phyloP scores from a whole-genome alignment of 371 early-diverging fungal genomes.

The Cokeromyces recurvatus region DNA sequence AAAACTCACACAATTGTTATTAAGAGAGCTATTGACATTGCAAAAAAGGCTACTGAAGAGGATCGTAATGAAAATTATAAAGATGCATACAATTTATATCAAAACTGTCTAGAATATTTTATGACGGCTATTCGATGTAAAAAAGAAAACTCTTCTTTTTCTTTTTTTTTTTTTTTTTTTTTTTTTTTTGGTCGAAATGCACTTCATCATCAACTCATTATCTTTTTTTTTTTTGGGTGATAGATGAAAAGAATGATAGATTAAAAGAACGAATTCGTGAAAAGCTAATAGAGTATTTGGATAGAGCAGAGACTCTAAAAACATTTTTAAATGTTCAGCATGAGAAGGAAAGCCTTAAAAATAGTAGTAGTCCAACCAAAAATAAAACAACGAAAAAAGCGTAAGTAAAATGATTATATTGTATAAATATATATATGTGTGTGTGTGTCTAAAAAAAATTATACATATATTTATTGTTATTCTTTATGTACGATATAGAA shows the following conservation, averaged over 20 bases:
- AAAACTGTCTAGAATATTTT: constrained; percentile 87
- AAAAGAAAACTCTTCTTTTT: no score
- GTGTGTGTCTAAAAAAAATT: neutral
- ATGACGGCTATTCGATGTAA: constrained; percentile 93
- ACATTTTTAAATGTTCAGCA: constrained; percentile 65
- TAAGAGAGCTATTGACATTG: constrained; percentile 82
- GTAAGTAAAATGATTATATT: no score
- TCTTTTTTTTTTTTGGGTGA: no score
- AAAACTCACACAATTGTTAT: neutral
- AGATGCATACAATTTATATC: constrained; percentile 87
- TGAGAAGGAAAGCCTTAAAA: constrained; percentile 57
- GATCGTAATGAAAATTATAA: constrained; percentile 88
- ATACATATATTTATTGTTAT: neutral
- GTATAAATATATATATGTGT: neutral
- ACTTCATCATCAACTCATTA: no score
- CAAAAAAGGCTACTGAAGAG: constrained; percentile 92
- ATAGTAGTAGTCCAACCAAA: no score
- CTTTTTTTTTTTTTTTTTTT: neutral
- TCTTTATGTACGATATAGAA: constrained; percentile 16
- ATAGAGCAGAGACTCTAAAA: constrained; percentile 91
- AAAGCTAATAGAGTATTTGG: constrained; percentile 88
- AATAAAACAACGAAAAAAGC: no score
- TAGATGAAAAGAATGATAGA: constrained; percentile 93
- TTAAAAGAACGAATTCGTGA: constrained; percentile 81
- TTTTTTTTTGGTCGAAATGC: no score